Percentiles rank a stretch among this genome's conserved stretches.
phyloP scores from a whole-genome alignment of 2,329 filamentous ascomycete species.

The Ascochyta rabiei region DNA sequence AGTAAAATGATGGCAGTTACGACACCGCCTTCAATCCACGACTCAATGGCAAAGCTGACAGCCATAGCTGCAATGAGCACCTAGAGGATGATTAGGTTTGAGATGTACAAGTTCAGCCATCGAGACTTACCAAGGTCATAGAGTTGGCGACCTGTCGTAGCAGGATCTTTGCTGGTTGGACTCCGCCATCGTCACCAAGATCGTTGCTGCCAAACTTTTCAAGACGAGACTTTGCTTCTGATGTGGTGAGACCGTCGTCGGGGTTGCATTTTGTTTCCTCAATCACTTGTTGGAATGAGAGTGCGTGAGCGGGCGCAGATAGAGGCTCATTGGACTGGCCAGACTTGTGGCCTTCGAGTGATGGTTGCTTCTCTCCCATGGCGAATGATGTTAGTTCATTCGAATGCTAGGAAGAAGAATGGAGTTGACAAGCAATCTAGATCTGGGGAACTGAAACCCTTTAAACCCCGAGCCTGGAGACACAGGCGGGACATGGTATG shows the following conservation, averaged over 20 bases:
- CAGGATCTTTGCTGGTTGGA: constrained; percentile 76
- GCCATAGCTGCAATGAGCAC: constrained; percentile 55
- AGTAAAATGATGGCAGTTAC: constrained; percentile 53
- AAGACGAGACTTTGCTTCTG: constrained; percentile 57
- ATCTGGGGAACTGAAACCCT: constrained; percentile 36
- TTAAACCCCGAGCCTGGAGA: constrained; percentile 33
- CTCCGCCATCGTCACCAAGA: constrained; percentile 71
- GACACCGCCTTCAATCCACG: constrained; percentile 56
- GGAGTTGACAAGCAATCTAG: constrained; percentile 38
- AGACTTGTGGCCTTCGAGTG: constrained; percentile 49
- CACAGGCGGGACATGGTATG: constrained; percentile 26
- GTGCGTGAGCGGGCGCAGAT: constrained; percentile 66
- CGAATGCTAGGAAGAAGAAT: constrained; percentile 31
- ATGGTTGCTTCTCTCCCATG: constrained; percentile 48
- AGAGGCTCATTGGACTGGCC: constrained; percentile 60
- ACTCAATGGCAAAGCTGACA: constrained; percentile 53
- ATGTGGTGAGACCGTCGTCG: constrained; percentile 69
- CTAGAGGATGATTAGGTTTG: constrained; percentile 20
- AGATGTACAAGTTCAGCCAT: neutral
- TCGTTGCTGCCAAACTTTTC: constrained; percentile 70
- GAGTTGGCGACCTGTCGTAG: constrained; percentile 77
- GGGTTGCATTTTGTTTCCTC: constrained; percentile 66
- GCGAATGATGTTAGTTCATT: constrained; percentile 28
- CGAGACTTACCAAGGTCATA: constrained; percentile 68
- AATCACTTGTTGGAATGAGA: constrained; percentile 60